Evolutionary conservation across 371 early-diverging fungal genomes (phyloP).

Genomic region (Zychaea mexicana): DNA sequence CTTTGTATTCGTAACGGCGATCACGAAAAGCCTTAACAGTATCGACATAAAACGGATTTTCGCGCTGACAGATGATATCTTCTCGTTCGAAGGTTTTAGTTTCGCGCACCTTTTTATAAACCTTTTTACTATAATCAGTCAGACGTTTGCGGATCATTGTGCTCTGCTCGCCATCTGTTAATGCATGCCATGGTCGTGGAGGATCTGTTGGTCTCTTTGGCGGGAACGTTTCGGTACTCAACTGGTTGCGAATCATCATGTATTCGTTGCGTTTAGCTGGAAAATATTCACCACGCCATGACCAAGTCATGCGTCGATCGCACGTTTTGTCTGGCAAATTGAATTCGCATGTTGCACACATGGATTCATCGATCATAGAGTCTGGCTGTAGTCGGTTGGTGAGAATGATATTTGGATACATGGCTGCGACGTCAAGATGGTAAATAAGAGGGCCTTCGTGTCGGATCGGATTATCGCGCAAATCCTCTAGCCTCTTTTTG

Average conservation of each 20-base stretch:
- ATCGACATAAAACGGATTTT: slow-evolving; percentile 99
- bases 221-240: slow-evolving; percentile 83
- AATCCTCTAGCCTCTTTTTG: slow-evolving; percentile 52
- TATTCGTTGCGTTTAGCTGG: slow-evolving; percentile 92
- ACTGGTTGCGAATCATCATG: slow-evolving; percentile 88
- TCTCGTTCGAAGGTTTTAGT: slow-evolving; percentile 81
- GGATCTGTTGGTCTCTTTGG: slow-evolving; percentile 54
- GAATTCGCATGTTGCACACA: slow-evolving; percentile 96
- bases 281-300: slow-evolving; percentile 97
- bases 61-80: slow-evolving; percentile 97
- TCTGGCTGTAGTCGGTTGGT: slow-evolving; percentile 99
- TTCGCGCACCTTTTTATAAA: slow-evolving; percentile 85
- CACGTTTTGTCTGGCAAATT: slow-evolving; percentile 88
- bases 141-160: slow-evolving; percentile 81
- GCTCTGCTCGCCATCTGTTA: slow-evolving; percentile 70
- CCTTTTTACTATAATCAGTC: slow-evolving; percentile 88
- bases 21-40: slow-evolving; percentile 98
- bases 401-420: slow-evolving; percentile 99
- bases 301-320: slow-evolving; percentile 97
- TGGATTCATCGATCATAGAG: slow-evolving; percentile 91
- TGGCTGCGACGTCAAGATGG: slow-evolving; percentile 99
- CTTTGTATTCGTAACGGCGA: slow-evolving; percentile 98
- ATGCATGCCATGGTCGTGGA: slow-evolving; percentile 67
- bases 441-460: slow-evolving; percentile 93
- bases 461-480: slow-evolving; percentile 77